Conservation (phyloP, 257 asterid genomes). For the Apocynum venetum region DNA sequence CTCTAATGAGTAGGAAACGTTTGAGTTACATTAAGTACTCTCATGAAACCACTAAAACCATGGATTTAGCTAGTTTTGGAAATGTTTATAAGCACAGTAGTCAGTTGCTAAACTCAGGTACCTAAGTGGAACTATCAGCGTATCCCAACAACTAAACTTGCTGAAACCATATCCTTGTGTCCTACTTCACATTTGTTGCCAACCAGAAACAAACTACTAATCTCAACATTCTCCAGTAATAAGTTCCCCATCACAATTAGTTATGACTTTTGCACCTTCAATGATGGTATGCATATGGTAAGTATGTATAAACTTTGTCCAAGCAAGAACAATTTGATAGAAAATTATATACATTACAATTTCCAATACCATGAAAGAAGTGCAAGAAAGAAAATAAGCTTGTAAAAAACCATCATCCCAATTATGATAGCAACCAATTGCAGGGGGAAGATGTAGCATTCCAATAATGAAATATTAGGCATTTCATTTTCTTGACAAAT, state of each 20-base stretch:
- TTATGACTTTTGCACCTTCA: neutral
- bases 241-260: neutral
- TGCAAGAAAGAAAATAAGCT: neutral
- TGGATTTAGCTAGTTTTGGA: neutral
- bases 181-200: neutral
- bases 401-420: neutral
- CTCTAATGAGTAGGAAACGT: neutral
- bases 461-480: neutral
- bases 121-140: neutral
- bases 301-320: neutral
- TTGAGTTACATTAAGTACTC: neutral
- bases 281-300: neutral
- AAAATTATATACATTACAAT: neutral
- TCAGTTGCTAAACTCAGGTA: neutral
- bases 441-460: neutral
- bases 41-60: neutral
- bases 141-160: neutral
- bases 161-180: neutral
- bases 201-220: neutral
- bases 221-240: neutral
- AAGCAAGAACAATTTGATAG: neutral
- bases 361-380: neutral
- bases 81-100: neutral
- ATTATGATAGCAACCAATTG: neutral
- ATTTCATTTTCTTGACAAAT: neutral